Evolutionary conservation across 2,329 filamentous ascomycete species (phyloP).

Genomic region (Xylariales sp.): DNA sequence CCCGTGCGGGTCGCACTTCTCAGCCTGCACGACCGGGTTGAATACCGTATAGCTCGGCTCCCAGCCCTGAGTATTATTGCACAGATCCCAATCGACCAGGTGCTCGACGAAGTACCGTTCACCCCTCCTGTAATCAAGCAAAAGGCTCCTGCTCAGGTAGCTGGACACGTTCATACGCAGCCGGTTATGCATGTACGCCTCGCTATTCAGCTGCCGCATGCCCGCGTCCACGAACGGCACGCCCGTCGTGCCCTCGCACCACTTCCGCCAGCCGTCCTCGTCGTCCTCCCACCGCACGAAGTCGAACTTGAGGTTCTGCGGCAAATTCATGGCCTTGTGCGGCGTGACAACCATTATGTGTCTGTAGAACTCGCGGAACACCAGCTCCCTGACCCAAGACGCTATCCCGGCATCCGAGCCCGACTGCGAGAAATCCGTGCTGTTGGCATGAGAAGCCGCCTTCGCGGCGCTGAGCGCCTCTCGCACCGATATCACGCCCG

Average conservation of each 20-base stretch:
- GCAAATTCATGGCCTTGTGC: conserved; percentile 59
- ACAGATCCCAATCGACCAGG: conserved; percentile 58
- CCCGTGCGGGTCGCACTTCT: conserved; percentile 62
- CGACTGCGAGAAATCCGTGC: conserved; percentile 13
- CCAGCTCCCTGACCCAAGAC: conserved; percentile 21
- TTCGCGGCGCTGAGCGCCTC: conserved; percentile 14
- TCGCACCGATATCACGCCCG: conserved; percentile 22
- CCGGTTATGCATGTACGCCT: conserved; percentile 63
- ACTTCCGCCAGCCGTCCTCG: conserved; percentile 50
- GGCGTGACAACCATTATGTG: conserved; percentile 18
- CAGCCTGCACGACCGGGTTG: conserved; percentile 62
- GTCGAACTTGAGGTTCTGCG: conserved; percentile 67
- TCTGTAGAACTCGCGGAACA: conserved; percentile 24
- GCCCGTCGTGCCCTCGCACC: conserved; percentile 57
- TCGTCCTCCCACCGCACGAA: conserved; percentile 65
- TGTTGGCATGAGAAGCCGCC: conserved; percentile 9
- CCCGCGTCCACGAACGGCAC: conserved; percentile 64
- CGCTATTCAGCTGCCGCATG: conserved; percentile 56
- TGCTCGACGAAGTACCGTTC: conserved; percentile 62
- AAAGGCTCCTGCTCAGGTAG: conserved; percentile 59
- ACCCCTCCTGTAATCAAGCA: conserved; percentile 62
- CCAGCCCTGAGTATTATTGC: conserved; percentile 62
- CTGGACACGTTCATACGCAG: conserved; percentile 61
- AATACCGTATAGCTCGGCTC: conserved; percentile 71
- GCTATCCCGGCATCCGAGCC: conserved; percentile 13